Percentiles rank a stretch among this genome's conserved stretches.
Conservation (phyloP, 1,284 basidiomycete species). For the Cryptococcus hybrid region DNA sequence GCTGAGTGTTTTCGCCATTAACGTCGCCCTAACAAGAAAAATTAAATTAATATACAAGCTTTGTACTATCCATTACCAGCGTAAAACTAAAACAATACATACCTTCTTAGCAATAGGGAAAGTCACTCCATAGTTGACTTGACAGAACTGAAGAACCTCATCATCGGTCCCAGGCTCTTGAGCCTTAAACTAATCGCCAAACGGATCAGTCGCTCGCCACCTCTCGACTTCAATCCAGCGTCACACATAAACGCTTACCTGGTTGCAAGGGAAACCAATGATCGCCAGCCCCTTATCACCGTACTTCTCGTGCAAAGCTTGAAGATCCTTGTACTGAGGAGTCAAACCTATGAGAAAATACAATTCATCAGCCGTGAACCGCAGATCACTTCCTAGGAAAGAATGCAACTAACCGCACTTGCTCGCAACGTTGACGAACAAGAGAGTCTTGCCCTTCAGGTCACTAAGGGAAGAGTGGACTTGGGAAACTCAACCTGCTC, state of each 20-base stretch:
- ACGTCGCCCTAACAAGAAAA: constrained; percentile 46
- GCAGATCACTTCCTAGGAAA: too few species aligned
- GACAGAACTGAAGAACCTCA: constrained; percentile 58
- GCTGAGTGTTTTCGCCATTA: constrained; percentile 53
- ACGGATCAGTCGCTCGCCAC: too few species aligned
- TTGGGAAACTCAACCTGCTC: constrained; percentile 43
- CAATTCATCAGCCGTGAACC: neutral
- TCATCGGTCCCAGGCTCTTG: constrained; percentile 76
- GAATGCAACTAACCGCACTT: constrained; percentile 37
- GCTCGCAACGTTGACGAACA: constrained; percentile 50
- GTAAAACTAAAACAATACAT: constrained; percentile 10
- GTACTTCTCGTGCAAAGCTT: constrained; percentile 79
- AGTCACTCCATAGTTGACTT: constrained; percentile 74
- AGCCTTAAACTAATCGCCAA: constrained; percentile 44
- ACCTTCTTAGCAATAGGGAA: constrained; percentile 80
- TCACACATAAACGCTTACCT: constrained; percentile 55
- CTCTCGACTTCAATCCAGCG: too few species aligned
- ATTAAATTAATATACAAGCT: neutral
- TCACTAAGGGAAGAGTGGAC: constrained; percentile 34
- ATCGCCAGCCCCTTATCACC: constrained; percentile 71
- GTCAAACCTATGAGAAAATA: constrained; percentile 62
- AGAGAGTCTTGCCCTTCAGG: constrained; percentile 44
- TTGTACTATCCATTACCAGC: neutral
- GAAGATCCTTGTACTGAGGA: constrained; percentile 83
- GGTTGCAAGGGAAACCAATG: constrained; percentile 90